Evolutionary conservation across 2,329 filamentous ascomycete species (phyloP), one percentile per base, ranked within the genome.

Genomic region (Furcasterigmium sp.): DNA sequence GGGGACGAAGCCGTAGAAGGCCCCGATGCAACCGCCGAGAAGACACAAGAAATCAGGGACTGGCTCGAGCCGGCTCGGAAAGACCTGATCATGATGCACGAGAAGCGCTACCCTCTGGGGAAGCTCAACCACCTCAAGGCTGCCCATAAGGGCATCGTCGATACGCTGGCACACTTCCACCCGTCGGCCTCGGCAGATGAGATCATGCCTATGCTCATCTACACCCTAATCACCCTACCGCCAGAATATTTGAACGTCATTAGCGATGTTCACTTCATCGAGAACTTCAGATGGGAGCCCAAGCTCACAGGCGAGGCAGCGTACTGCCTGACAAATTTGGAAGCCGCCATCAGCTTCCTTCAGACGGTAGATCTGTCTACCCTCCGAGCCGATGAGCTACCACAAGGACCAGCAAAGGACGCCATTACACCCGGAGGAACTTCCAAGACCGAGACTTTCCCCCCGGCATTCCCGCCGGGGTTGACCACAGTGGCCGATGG

Each of bases 201-300:
- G 65, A 94, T 98, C 43, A 82, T 98, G 61, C 93, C 93, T 1
- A 95, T 95, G 63, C 76, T 98, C 49, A 98, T 98, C 48, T 98
- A 95, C 67, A 88, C 90, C 0, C 77, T 98, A 47, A 94, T 98
- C 59, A 96, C 90, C 3, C 84, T 91, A 36, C 85, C 89, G 1
- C 86, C 91, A 0, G 87, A 93, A 62, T 80, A 84, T 26, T 83
- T 97, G 38, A 87, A 91, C 61, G 85, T 91, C 43, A 89, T 95
- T 57, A 97, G 91, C 69, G 94, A 98, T 60, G 72, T 94, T n/a
- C 82, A 86, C 53, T 98, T 97, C 60, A 90, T 97, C 52, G 91
- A 97, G 59, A 75, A 86, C 48, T 98, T 98, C 60, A 82, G 93
- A 44, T 87, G 88, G 60, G 80, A 87, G 41, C 83, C 74, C 50